Evolutionary conservation across 441 rosid species (phyloP).

Genomic region (Pelargonium australe): DNA sequence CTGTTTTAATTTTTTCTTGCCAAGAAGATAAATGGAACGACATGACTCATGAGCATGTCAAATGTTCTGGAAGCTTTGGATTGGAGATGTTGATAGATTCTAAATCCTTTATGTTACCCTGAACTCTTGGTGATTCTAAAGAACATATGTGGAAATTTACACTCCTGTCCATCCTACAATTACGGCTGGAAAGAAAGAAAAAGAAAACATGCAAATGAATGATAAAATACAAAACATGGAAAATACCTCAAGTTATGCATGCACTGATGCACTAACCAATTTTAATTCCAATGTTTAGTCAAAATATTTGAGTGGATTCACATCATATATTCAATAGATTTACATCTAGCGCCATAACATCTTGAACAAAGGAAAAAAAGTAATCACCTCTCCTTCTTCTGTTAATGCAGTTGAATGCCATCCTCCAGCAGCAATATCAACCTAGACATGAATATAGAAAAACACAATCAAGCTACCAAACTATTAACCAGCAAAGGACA

Average conservation of each 20-base stretch:
- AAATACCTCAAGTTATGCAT: no score
- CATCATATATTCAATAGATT: no score
- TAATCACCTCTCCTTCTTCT: conserved; percentile 63
- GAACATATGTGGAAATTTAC: no score
- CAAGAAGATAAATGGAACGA: background rate
- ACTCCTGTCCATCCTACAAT: no score
- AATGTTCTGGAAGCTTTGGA: background rate
- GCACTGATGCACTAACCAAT: no score
- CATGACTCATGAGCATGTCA: no score
- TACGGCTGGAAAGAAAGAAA: no score
- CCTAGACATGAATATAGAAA: conserved; percentile 37
- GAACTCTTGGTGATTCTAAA: background rate
- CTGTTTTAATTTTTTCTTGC: no score
- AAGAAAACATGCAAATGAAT: no score
- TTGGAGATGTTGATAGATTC: background rate
- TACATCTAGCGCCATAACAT: background rate
- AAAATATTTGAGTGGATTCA: no score
- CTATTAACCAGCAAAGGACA: background rate
- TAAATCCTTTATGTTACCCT: background rate
- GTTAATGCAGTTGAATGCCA: conserved; percentile 98
- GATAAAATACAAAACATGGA: no score
- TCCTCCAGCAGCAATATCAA: conserved; percentile 98
- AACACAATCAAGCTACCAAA: conserved; percentile 12
- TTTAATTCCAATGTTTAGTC: no score
- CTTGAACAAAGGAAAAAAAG: conserved; percentile 8